phyloP scores from a whole-genome alignment of 306 rosid genomes.

The Inga oerstediana region DNA sequence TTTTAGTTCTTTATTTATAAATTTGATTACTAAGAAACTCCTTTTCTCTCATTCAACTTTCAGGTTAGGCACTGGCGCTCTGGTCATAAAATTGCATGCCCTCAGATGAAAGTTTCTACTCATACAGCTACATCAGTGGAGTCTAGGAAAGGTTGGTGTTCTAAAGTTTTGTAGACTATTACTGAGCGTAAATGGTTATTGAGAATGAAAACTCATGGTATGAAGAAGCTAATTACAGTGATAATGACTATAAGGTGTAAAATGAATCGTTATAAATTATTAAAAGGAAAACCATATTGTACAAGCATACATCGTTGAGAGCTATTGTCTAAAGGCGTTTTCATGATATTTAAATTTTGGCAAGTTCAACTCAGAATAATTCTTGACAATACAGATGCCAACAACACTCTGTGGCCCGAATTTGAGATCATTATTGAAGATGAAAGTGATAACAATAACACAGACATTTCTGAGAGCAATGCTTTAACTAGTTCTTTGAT shows the following conservation, averaged over 20 bases:
- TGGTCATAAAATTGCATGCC: conserved; percentile 74
- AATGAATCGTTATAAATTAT: neutral
- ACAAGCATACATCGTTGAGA: neutral
- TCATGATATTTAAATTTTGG: conserved; percentile 15
- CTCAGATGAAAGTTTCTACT: conserved; percentile 50
- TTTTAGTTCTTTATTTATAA: neutral
- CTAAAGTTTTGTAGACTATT: conserved; percentile 2
- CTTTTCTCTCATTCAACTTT: conserved; percentile 28
- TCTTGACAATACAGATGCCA: conserved; percentile 45
- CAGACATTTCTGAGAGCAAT: conserved; percentile 40
- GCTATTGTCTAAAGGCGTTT: conserved; percentile 10
- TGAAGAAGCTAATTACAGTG: neutral
- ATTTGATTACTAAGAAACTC: neutral
- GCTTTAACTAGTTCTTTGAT: conserved; percentile 47
- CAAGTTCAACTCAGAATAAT: neutral
- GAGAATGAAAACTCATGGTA: conserved; percentile 3
- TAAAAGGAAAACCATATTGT: neutral
- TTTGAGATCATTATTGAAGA: conserved; percentile 64
- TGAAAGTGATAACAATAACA: conserved; percentile 52
- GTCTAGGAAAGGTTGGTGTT: conserved; percentile 53
- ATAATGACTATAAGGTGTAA: neutral
- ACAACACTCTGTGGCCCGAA: conserved; percentile 67
- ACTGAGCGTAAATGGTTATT: neutral
- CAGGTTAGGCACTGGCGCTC: conserved; percentile 70
- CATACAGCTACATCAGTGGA: conserved; percentile 28